These are phyloP conservation scores for Leccinum arenicola DNA, from an alignment of 768 basidiomycete genomes.

Conservation along the genomic window DNA sequence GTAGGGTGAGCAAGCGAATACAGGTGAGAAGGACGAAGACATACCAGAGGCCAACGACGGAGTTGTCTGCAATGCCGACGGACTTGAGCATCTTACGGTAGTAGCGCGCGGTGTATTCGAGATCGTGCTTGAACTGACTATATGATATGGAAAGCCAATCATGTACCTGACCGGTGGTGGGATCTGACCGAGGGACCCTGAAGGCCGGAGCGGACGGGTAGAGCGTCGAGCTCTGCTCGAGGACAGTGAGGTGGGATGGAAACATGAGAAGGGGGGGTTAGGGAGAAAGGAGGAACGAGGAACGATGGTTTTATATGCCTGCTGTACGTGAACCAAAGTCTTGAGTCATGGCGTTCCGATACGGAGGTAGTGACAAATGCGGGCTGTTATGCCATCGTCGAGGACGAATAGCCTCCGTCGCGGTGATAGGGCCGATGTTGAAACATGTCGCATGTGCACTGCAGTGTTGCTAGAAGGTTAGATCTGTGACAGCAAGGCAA, in stretches of 20 bases:
- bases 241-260: constrained; percentile 59
- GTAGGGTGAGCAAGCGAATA: constrained; percentile 11
- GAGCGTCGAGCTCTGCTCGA: constrained; percentile 52
- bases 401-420: constrained; percentile 32
- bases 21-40: constrained; percentile 21
- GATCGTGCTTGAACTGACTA: constrained; percentile 58
- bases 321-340: constrained; percentile 22
- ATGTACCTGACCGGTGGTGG: constrained; percentile 40
- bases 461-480: constrained; percentile 24
- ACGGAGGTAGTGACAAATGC: constrained; percentile 31
- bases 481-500: constrained; percentile 29
- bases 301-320: constrained; percentile 30
- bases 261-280: constrained; percentile 20
- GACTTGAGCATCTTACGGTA: constrained; percentile 53
- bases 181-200: constrained; percentile 51
- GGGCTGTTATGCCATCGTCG: constrained; percentile 25
- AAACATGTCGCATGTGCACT: constrained; percentile 36
- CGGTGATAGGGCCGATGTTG: constrained; percentile 33
- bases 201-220: constrained; percentile 55
- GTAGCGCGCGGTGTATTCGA: constrained; percentile 62
- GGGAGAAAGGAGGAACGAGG: background rate
- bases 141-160: constrained; percentile 66
- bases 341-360: constrained; percentile 25
- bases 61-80: constrained; percentile 46
- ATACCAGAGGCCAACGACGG: constrained; percentile 74